Evolutionary conservation across 2,329 filamentous ascomycete species (phyloP).

Genomic region (Claviceps maximensis): DNA sequence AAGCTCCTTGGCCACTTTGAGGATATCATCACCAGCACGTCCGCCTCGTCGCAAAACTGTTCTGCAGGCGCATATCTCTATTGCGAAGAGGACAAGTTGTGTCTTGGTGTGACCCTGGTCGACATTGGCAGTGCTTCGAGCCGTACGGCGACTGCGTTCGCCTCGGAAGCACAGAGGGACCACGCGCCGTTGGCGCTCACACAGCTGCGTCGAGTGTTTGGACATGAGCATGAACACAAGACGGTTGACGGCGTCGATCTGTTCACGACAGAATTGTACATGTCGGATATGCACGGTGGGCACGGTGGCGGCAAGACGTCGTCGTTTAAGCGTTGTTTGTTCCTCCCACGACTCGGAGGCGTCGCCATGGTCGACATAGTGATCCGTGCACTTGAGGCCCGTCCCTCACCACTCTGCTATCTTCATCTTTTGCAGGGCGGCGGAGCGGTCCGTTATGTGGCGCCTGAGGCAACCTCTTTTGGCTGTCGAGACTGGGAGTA

Average conservation of each 20-base stretch:
- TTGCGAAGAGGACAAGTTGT: background rate
- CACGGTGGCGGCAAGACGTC: constrained; percentile 44
- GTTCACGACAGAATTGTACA: constrained; percentile 49
- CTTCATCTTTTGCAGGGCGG: constrained; percentile 49
- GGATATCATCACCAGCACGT: background rate
- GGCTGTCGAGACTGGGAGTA: constrained; percentile 51
- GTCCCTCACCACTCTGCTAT: constrained; percentile 43
- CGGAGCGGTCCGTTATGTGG: constrained; percentile 32
- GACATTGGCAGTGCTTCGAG: background rate
- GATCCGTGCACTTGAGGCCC: constrained; percentile 28
- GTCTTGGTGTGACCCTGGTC: background rate
- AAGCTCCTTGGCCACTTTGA: background rate
- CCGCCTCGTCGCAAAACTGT: background rate
- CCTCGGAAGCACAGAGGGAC: background rate
- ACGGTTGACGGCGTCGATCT: constrained; percentile 33
- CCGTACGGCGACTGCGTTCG: background rate
- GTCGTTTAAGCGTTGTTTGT: constrained; percentile 51
- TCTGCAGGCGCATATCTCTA: background rate
- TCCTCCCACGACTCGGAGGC: constrained; percentile 35
- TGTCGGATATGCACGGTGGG: constrained; percentile 45
- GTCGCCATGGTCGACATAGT: constrained; percentile 23
- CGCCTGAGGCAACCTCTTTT: constrained; percentile 38
- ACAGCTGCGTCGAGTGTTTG: constrained; percentile 15
- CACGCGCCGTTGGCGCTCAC: too few relatives aligned
- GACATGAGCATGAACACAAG: constrained; percentile 19